phyloP scores from a whole-genome alignment of 2,329 filamentous ascomycete genomes.

The Paraphoma chrysanthemicola region DNA sequence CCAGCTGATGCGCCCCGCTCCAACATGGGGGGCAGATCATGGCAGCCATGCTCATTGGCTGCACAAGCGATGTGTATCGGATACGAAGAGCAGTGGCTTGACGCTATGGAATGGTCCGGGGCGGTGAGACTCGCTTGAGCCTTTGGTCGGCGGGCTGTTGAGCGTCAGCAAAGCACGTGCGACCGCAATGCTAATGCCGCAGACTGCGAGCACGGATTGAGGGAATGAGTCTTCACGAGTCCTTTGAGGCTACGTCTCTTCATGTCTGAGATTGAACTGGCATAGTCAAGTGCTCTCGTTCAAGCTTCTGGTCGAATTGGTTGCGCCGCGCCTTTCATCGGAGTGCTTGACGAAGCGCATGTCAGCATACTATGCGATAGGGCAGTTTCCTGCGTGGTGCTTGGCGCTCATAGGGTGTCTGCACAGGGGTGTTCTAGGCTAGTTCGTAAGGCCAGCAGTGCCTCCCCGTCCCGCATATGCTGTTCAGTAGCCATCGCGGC shows the following conservation, averaged over 20 bases:
- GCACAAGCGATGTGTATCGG: not conserved
- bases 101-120: constrained; percentile 7
- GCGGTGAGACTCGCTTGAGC: constrained; percentile 18
- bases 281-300: too few relatives aligned
- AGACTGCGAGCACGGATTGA: too few relatives aligned
- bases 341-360: not conserved
- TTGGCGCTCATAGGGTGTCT: not conserved
- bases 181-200: not conserved
- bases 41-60: constrained; percentile 2
- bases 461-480: constrained; percentile 4
- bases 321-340: not conserved
- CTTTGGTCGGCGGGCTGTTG: not conserved
- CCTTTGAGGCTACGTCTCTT: too few relatives aligned
- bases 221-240: too few relatives aligned
- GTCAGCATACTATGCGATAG: constrained; percentile 5
- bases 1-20: constrained; percentile 7
- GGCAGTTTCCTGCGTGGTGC: too few relatives aligned
- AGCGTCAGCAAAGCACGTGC: constrained; percentile 14
- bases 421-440: not conserved
- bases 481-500: constrained; percentile 8
- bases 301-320: too few relatives aligned
- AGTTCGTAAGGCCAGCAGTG: constrained; percentile 8
- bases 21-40: not conserved
- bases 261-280: too few relatives aligned
- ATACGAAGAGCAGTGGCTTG: constrained; percentile 6